Evolutionary conservation across 1,284 basidiomycete species (phyloP).

Genomic region (Nidula niveotomentosa): DNA sequence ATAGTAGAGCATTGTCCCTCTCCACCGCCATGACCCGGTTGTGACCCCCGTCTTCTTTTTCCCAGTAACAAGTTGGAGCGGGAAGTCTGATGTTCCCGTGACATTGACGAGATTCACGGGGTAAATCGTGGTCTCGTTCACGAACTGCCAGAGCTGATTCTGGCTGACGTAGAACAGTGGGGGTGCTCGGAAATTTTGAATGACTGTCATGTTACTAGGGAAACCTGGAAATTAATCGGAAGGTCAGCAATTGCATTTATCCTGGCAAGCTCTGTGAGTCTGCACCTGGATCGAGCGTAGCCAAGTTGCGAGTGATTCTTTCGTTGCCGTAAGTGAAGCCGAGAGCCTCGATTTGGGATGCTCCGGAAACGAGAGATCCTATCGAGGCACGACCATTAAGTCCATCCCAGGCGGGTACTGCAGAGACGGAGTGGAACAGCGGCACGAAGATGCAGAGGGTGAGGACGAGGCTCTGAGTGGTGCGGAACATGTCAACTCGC

Average conservation of each 20-base stretch:
- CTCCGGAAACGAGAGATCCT: constrained; percentile 48
- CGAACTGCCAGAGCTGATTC: constrained; percentile 50
- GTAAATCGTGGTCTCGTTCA: constrained; percentile 55
- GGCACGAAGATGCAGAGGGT: constrained; percentile 12
- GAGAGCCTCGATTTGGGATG: constrained; percentile 45
- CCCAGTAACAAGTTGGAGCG: constrained; percentile 45
- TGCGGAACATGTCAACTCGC: neutral
- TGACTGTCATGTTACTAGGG: constrained; percentile 35
- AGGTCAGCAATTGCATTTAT: neutral
- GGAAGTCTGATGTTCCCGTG: constrained; percentile 38
- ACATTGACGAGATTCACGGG: constrained; percentile 55
- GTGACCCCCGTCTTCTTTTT: constrained; percentile 35
- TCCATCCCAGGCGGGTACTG: constrained; percentile 48
- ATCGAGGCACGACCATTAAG: constrained; percentile 37
- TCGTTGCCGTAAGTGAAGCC: constrained; percentile 22
- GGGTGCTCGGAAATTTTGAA: constrained; percentile 28
- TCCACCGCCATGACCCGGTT: constrained; percentile 51
- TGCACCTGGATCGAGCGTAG: constrained; percentile 29
- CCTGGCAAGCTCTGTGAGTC: neutral
- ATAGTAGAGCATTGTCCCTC: constrained; percentile 55
- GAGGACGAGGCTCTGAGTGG: neutral
- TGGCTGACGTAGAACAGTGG: constrained; percentile 56
- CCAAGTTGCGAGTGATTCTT: constrained; percentile 33
- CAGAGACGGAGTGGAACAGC: constrained; percentile 23
- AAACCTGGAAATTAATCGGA: constrained; percentile 13